phyloP scores from a whole-genome alignment of 768 basidiomycete species.

The Steccherinum ochraceum region DNA sequence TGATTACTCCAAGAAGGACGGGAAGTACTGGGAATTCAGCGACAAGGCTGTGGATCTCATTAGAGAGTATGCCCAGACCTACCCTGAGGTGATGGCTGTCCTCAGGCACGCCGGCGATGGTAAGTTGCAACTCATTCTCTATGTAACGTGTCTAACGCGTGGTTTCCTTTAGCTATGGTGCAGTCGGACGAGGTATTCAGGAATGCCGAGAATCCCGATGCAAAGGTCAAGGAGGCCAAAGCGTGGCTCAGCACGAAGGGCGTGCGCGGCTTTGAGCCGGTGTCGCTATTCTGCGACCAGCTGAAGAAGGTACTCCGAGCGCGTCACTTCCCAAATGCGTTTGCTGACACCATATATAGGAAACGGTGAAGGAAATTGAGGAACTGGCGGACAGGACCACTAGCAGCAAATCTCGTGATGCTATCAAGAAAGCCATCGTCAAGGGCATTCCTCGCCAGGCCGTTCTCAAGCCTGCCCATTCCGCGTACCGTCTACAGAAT shows the following conservation, averaged over 20 bases:
- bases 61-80: constrained; percentile 74
- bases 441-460: constrained; percentile 91
- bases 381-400: constrained; percentile 63
- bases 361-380: constrained; percentile 77
- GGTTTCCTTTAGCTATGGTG: constrained; percentile 64
- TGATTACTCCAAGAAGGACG: constrained; percentile 83
- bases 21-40: constrained; percentile 89
- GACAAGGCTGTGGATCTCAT: constrained; percentile 79
- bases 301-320: constrained; percentile 66
- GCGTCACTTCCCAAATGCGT: too few species aligned
- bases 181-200: constrained; percentile 57
- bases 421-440: constrained; percentile 89
- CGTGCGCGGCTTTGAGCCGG: constrained; percentile 86
- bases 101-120: constrained; percentile 73
- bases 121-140: too few species aligned
- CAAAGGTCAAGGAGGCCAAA: constrained; percentile 68
- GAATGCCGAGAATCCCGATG: constrained; percentile 53
- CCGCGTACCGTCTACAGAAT: constrained; percentile 82
- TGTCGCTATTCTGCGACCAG: constrained; percentile 88
- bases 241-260: constrained; percentile 84
- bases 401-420: constrained; percentile 47
- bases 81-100: constrained; percentile 76
- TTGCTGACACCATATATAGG: too few species aligned
- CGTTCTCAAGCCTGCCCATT: constrained; percentile 88
- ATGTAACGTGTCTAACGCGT: too few species aligned